Base-by-base conservation (phyloP, 805 yeast genomes). In the Spathaspora gorwiae region DNA sequence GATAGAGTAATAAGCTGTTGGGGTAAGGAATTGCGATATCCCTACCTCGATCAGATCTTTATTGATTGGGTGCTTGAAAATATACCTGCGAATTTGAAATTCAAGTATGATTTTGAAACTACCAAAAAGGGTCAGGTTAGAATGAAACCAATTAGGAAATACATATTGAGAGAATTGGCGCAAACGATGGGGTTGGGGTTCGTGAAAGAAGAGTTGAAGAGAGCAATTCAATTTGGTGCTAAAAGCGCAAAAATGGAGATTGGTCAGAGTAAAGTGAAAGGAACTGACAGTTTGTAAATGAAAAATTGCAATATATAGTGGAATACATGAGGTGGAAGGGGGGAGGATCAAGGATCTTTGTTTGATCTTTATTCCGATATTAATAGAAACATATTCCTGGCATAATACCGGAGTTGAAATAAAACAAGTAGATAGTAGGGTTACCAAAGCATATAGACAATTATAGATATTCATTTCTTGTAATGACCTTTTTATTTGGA, bases 161-260 rank as follows among this genome's bases (percentile, higher is more conserved):
- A 64, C 49, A 62, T 85, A 1, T 64, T 94, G 36, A 64, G 98
- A 40, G 62, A 68, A 40, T 56, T 87, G 7, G 97, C 97, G 0
- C 52, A 51, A 0, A 60, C 54, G 0, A 52, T 84, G 14, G 76
- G 75, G 0, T 59, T 88, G 31, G 59, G 51, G 0, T 75, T 73
- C 60, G 94, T 90, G 0, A 66, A 80, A 13, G 68, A 72, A 19
- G 98, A 94, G 58, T 80, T 85, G 1, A 94, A 94, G 59, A 72
- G 99, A 39, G 99, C 99, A 0, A 90, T 94, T 48, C 99, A 94
- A 59, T 94, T 94, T 63, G 99, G 99, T 0, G 87, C 98, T 0
- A 83, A 86, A 51, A 84, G 96, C 59, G 99, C 99, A 1, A 95
- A 92, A 62, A 81, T 94, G 84, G 90, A 86, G 50, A 73, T 81